phyloP scores from a whole-genome alignment of 2,329 filamentous ascomycete genomes.

The Cadophora gregata region DNA sequence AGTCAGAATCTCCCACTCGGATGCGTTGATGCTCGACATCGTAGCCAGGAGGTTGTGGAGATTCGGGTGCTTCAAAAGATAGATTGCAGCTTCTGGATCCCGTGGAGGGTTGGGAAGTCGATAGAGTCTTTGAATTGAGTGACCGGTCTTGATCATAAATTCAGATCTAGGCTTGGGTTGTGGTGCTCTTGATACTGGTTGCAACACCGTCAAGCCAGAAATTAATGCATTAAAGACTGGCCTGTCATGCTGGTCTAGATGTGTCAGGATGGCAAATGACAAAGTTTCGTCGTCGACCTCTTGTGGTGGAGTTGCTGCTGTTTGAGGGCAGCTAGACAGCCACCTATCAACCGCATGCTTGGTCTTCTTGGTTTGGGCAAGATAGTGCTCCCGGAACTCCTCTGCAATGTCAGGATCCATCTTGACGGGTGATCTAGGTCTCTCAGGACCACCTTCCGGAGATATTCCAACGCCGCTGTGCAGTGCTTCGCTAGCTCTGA shows the following conservation, averaged over 20 bases:
- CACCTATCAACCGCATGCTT: slow-evolving; percentile 90
- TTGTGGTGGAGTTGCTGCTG: slow-evolving; percentile 74
- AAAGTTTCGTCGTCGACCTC: slow-evolving; percentile 95
- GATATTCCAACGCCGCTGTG: slow-evolving; percentile 58
- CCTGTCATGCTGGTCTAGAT: slow-evolving; percentile 75
- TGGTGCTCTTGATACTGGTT: slow-evolving; percentile 65
- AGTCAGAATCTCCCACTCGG: slow-evolving; percentile 96
- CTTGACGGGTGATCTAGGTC: slow-evolving; percentile 69
- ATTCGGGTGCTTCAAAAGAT: slow-evolving; percentile 79
- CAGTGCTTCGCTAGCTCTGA: slow-evolving; percentile 64
- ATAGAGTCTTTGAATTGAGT: slow-evolving; percentile 86
- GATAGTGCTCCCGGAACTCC: slow-evolving; percentile 90
- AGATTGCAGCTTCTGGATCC: slow-evolving; percentile 85
- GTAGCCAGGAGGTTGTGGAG: slow-evolving; percentile 89
- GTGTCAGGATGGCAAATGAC: slow-evolving; percentile 91
- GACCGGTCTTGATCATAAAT: slow-evolving; percentile 74
- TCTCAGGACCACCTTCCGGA: slow-evolving; percentile 62
- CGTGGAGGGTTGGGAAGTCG: slow-evolving; percentile 74
- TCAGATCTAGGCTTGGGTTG: slow-evolving; percentile 76
- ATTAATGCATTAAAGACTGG: slow-evolving; percentile 84
- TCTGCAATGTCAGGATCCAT: slow-evolving; percentile 94
- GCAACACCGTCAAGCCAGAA: slow-evolving; percentile 60
- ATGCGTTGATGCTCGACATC: slow-evolving; percentile 82
- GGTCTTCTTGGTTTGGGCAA: slow-evolving; percentile 90
- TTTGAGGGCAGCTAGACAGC: slow-evolving; percentile 79